Evolutionary conservation across 2,329 filamentous ascomycete species (phyloP), one percentile per base, ranked within the genome.

Genomic region (Aaosphaeria pasadenensis): DNA sequence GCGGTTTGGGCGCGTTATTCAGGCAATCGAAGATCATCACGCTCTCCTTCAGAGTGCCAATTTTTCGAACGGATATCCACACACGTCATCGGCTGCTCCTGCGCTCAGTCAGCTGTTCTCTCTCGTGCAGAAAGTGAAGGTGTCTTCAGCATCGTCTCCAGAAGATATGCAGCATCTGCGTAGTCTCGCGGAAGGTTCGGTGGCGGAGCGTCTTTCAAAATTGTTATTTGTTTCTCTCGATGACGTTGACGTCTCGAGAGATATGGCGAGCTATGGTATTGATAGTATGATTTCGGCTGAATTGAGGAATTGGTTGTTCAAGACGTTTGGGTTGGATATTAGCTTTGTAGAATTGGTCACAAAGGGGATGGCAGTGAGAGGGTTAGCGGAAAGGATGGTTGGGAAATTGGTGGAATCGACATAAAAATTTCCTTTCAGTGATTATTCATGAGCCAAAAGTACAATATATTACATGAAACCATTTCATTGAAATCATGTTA

Each of bases 271-370:
- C 7, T 44, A 48, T 40, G 54, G 52, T 6, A 40, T 56, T 11
- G 54, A 56, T 38, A 56, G 49, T 39, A 39, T 56, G 47, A 49
- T 56, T 33, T 44, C 49, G 5, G 45, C 52, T 6, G 54, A 56
- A 44, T 32, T 56, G 28, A 38, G 51, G 4, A 56, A 52, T 36
- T 56, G 54, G 54, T 45, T 56, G 39, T 31, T 49, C 29, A 51
- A 42, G 33, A 35, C 39, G 13, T 54, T 45, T 44, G 40, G 38
- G 4, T 11, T 51, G 5, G 46, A 53, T 36, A 9, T 43, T 29
- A 43, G 41, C 24, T 43, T 43, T 43, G 24, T 43, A 11, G 41
- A 43, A 11, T 32, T 43, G 41, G 41, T 43, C 9, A 31, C 24
- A 17, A 32, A 43, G 41, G 41, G 41, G 7, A 43, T 43, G 41